Conservation (phyloP, 305 asterid species). For the Fraxinus platypoda region DNA sequence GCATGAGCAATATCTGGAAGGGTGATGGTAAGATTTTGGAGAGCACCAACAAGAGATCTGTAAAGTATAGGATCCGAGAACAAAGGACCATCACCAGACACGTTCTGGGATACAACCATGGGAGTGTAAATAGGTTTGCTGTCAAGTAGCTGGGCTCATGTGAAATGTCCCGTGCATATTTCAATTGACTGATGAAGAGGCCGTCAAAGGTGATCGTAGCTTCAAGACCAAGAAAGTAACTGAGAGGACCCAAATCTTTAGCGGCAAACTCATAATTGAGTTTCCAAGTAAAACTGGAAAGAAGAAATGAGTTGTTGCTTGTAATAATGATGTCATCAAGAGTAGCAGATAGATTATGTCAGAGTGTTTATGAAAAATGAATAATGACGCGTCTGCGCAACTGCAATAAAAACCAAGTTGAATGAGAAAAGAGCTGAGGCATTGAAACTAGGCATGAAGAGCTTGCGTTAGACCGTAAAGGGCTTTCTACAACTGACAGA, state of each 20-base stretch:
- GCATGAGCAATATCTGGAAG: not conserved
- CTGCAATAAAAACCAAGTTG: not conserved
- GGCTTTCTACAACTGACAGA: not conserved
- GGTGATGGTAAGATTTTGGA: not conserved
- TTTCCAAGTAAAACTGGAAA: not conserved
- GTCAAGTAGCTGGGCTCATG: not conserved
- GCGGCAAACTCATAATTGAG: not conserved
- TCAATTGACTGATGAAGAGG: not conserved
- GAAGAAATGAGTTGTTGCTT: not conserved
- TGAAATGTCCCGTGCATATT: not conserved
- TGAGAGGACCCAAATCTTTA: not conserved
- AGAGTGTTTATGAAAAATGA: not conserved
- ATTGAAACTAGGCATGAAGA: not conserved
- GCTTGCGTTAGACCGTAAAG: not conserved
- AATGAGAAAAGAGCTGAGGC: not conserved
- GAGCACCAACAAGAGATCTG: not conserved
- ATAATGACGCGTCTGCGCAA: not conserved
- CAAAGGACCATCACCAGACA: not conserved
- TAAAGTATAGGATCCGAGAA: not conserved
- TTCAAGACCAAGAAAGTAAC: not conserved
- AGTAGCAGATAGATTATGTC: not conserved
- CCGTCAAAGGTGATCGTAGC: not conserved
- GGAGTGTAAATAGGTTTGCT: not conserved
- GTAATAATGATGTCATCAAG: not conserved
- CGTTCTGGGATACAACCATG: not conserved